These are phyloP conservation scores for Oryza coarctata DNA, from an alignment of 176 grass and related monocot species.

Conservation along the genomic window DNA sequence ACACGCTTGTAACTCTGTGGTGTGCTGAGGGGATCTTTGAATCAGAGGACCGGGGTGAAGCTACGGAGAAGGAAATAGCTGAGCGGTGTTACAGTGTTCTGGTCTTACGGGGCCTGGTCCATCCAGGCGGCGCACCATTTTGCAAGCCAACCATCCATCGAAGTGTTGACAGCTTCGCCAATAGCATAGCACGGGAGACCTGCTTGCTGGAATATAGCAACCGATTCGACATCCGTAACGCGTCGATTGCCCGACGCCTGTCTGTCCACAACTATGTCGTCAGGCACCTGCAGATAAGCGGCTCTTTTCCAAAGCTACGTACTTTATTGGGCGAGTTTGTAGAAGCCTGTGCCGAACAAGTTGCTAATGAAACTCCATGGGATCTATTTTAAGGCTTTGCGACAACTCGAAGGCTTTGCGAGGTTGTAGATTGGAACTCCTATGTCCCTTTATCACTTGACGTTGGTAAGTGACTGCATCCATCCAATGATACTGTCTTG, in stretches of 20 bases:
- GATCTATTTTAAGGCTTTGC: too few relatives aligned
- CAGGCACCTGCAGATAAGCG: too few relatives aligned
- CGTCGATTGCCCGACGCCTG: background rate
- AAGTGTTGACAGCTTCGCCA: background rate
- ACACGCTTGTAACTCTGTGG: background rate
- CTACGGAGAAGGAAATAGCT: too few relatives aligned
- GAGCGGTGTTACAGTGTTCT: background rate
- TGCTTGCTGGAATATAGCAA: background rate
- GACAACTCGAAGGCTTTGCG: background rate
- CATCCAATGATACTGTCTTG: too few relatives aligned
- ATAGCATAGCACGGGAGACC: background rate
- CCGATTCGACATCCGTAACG: background rate
- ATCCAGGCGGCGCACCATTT: too few relatives aligned
- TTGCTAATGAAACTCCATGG: too few relatives aligned
- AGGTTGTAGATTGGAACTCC: background rate
- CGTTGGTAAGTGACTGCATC: too few relatives aligned
- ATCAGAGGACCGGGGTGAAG: too few relatives aligned
- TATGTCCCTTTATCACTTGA: background rate
- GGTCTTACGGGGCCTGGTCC: background rate
- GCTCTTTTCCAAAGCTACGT: background rate
- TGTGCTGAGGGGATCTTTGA: background rate
- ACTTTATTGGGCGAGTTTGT: background rate
- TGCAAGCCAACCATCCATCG: background rate
- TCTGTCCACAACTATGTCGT: background rate
- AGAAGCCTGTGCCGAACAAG: background rate